Percentiles rank a stretch among this genome's conserved stretches.
phyloP scores from a whole-genome alignment of 768 basidiomycete species.

The Xerocomus potaroensis region DNA sequence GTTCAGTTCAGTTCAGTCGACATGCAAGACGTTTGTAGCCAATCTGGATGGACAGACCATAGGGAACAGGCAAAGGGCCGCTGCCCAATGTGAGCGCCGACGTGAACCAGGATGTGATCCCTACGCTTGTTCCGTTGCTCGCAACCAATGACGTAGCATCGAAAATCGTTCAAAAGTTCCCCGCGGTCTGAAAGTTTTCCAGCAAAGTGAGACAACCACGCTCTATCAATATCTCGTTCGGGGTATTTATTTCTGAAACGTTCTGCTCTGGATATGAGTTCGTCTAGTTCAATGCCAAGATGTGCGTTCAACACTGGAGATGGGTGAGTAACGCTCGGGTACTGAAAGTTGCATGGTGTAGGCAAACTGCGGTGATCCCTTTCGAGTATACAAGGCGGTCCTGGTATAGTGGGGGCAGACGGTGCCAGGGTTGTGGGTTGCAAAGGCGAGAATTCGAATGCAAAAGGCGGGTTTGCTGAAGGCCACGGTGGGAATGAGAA shows the following conservation, averaged over 20 bases:
- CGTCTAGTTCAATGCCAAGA: slow-evolving; percentile 50
- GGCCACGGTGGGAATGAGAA: slow-evolving; percentile 7
- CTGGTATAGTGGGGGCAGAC: background rate
- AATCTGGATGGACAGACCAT: slow-evolving; percentile 45
- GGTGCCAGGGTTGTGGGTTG: background rate
- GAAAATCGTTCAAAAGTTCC: slow-evolving; percentile 53
- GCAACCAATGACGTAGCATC: slow-evolving; percentile 67
- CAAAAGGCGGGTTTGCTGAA: background rate
- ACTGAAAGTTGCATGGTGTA: background rate
- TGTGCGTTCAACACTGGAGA: slow-evolving; percentile 65
- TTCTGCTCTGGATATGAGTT: slow-evolving; percentile 52
- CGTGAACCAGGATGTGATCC: slow-evolving; percentile 72
- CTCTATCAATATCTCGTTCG: slow-evolving; percentile 55
- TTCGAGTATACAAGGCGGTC: background rate
- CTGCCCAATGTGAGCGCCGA: slow-evolving; percentile 69
- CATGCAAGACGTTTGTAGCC: background rate
- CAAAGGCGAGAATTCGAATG: slow-evolving; percentile 1
- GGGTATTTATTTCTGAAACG: slow-evolving; percentile 52
- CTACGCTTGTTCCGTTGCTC: slow-evolving; percentile 64
- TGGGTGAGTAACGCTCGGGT: slow-evolving; percentile 2
- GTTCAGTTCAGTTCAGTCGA: slow-evolving; percentile 12
- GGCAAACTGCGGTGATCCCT: background rate
- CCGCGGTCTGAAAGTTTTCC: slow-evolving; percentile 60
- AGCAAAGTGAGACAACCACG: slow-evolving; percentile 64
- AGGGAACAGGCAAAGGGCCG: slow-evolving; percentile 58